phyloP scores from a whole-genome alignment of 306 rosid genomes.

The Acacia melanoxylon region DNA sequence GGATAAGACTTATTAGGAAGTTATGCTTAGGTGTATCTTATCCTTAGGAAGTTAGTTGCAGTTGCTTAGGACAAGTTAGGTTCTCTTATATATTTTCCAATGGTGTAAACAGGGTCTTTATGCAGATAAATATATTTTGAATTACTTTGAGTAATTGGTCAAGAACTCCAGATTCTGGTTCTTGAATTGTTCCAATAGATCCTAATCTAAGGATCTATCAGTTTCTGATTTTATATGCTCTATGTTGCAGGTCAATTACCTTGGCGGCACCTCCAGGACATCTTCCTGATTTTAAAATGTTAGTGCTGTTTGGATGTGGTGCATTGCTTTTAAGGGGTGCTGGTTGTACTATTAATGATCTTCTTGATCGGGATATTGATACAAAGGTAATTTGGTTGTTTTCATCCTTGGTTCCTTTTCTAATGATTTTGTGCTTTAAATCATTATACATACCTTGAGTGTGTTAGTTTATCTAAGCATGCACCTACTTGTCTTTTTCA shows the following conservation, averaged over 20 bases:
- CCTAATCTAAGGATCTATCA: too few relatives aligned
- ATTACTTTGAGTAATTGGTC: too few relatives aligned
- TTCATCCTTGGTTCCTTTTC: slow-evolving; percentile 9
- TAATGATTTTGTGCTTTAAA: slow-evolving; percentile 18
- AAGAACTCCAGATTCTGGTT: too few relatives aligned
- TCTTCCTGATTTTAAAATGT: slow-evolving; percentile 78
- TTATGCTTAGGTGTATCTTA: too few relatives aligned
- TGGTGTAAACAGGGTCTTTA: too few relatives aligned
- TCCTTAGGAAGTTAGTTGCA: too few relatives aligned
- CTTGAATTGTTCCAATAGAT: too few relatives aligned
- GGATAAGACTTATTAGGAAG: too few relatives aligned
- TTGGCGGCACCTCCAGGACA: slow-evolving; percentile 80
- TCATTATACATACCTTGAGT: slow-evolving; percentile 1
- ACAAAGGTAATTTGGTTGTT: slow-evolving; percentile 44
- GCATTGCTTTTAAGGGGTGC: slow-evolving; percentile 89
- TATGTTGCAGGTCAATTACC: slow-evolving; percentile 71
- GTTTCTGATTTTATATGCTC: slow-evolving; percentile 15
- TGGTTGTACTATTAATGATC: slow-evolving; percentile 87
- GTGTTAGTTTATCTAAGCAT: slow-evolving; percentile 1
- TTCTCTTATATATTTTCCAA: too few relatives aligned
- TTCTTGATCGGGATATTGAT: slow-evolving; percentile 85
- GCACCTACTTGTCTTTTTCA: background rate
- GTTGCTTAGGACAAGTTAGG: too few relatives aligned
- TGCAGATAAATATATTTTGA: too few relatives aligned
- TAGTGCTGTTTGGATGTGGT: slow-evolving; percentile 76